Evolutionary conservation across 2,329 filamentous ascomycete species (phyloP).

Genomic region (Aspergillus clavatus): DNA sequence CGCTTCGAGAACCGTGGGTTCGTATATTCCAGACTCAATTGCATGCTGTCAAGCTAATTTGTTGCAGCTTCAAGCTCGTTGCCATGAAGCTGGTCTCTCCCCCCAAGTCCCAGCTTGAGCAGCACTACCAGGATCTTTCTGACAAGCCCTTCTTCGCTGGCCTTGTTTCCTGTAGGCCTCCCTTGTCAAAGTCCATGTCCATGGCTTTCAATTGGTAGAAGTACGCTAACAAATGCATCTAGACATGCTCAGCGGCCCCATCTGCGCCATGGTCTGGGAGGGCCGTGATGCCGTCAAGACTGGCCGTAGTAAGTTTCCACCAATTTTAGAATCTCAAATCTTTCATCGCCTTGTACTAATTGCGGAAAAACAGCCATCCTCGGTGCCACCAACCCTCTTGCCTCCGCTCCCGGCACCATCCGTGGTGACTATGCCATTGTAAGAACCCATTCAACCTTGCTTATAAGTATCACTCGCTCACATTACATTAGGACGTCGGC

Average conservation of each 20-base stretch:
- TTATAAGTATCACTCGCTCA: conserved; percentile 6
- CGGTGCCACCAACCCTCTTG: conserved; percentile 97
- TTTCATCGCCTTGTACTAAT: conserved; percentile 9
- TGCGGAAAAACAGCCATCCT: conserved; percentile 61
- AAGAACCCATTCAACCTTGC: conserved; percentile 20
- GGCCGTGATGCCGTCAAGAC: conserved; percentile 99
- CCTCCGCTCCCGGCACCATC: conserved; percentile 94
- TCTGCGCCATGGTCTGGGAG: conserved; percentile 99
- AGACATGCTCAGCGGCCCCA: conserved; percentile 97
- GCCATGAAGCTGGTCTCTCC: conserved; percentile 94
- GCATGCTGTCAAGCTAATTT: conserved; percentile 9
- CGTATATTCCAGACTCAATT: conserved; percentile 29
- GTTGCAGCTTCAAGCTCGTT: conserved; percentile 84
- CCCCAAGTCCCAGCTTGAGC: conserved; percentile 91
- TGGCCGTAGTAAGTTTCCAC: conserved; percentile 66
- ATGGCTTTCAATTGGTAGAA: background rate
- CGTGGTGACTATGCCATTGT: conserved; percentile 85
- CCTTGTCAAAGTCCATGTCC: background rate
- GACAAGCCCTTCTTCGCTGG: conserved; percentile 96
- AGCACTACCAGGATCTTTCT: conserved; percentile 91
- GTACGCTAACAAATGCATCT: conserved; percentile 18
- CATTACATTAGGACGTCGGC: conserved; percentile 61
- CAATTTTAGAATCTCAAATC: conserved; percentile 11
- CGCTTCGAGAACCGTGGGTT: conserved; percentile 97
- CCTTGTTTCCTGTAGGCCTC: conserved; percentile 76